Evolutionary conservation across 1,139 yeast species (phyloP), one percentile per base, ranked within the genome.

Genomic region (Hemisphaericaspora xylofermentans): DNA sequence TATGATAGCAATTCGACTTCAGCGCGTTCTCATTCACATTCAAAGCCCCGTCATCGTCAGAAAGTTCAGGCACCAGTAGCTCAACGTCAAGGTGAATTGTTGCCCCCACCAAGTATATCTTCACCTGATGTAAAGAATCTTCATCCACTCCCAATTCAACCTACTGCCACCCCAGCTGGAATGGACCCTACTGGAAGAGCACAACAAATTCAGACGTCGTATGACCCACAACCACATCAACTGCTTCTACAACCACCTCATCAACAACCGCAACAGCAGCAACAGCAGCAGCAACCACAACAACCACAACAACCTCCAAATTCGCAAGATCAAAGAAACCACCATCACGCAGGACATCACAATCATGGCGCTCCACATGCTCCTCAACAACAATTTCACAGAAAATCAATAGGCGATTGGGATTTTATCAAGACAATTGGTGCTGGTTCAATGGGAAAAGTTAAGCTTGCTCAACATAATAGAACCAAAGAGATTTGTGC

Each of bases 381-480:
- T 15, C 38, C 14, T 9, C 45, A 42, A 30, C 66, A 59, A 46
- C 89, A 84, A 52, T 85, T 85, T 55, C 91, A 89, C 60, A 78
- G 98, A 50, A 84, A 85, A 48, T 78, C 96, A 5, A 84, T 93
- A 42, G 99, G 98, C 14, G 97, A 94, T 52, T 93, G 98, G 98
- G 95, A 88, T 55, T 91, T 93, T 53, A 77, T 88, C 45, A 89
- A 89, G 60, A 89, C 97, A 1, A 88, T 93, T 38, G 99, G 99
- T 38, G 96, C 98, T 4, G 98, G 99, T 3, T 88, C 96, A 1
- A 93, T 94, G 98, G 99, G 99, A 43, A 95, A 93, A 62, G 99
- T 93, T 39, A 94, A 94, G 63, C 71, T 93, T 36, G 98, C 98
- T 2, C 84, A 81, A 54, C 96, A 91, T 65, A 79, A 86, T 49